Conservation (phyloP, 1,284 basidiomycete species). For the Boletus austroedulis region DNA sequence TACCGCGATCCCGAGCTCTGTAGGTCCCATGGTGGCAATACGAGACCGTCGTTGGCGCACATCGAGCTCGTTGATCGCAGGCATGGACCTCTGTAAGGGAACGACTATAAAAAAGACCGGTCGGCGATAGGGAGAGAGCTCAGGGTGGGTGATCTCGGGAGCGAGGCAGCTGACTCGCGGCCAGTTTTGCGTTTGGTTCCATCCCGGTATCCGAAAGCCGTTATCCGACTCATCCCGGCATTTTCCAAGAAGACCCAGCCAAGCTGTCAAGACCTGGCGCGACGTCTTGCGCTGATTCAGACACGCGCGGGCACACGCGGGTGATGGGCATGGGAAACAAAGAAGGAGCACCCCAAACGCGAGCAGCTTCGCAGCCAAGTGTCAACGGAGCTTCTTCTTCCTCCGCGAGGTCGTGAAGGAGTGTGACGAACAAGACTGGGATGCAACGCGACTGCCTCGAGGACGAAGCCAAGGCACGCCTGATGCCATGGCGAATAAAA, state of each 20-base stretch:
- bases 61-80: conserved; percentile 9
- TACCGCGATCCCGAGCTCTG: conserved; percentile 25
- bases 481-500: conserved; percentile 27
- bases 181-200: background rate
- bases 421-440: conserved; percentile 18
- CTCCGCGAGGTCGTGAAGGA: conserved; percentile 16
- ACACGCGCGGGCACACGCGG: conserved; percentile 4
- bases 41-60: conserved; percentile 14
- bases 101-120: conserved; percentile 11
- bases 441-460: conserved; percentile 37
- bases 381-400: conserved; percentile 12
- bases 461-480: conserved; percentile 35
- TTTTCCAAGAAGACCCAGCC: conserved; percentile 17
- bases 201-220: conserved; percentile 11
- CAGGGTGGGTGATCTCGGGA: conserved; percentile 30
- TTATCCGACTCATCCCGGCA: conserved; percentile 14
- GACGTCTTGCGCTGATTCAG: conserved; percentile 2
- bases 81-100: conserved; percentile 8
- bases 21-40: conserved; percentile 15
- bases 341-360: conserved; percentile 13
- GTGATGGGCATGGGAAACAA: conserved; percentile 16
- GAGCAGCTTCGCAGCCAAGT: conserved; percentile 14
- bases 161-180: conserved; percentile 2
- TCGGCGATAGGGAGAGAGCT: conserved; percentile 19
- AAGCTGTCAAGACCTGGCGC: conserved; percentile 8